phyloP scores from a whole-genome alignment of 352 stramenopile genomes.

The Saprolegnia parasitica region DNA sequence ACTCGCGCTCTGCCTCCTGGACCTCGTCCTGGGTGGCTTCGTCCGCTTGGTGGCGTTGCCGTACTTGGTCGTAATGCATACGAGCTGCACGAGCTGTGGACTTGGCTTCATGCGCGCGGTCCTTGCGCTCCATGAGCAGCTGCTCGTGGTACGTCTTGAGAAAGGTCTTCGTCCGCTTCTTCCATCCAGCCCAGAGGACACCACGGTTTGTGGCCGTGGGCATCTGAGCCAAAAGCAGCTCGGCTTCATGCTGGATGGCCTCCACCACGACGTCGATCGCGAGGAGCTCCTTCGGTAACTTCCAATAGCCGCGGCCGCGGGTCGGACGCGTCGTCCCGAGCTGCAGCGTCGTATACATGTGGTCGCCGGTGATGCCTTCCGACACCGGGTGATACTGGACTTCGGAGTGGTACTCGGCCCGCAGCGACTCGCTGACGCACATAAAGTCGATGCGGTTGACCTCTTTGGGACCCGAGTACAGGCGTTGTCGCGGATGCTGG shows the following conservation, averaged over 20 bases:
- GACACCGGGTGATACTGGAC: too few species aligned
- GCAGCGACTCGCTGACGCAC: neutral
- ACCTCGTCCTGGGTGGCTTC: too few species aligned
- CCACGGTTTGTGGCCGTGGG: neutral
- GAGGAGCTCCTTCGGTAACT: neutral
- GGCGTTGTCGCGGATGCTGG: neutral
- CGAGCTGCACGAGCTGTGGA: neutral
- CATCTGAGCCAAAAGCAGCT: neutral
- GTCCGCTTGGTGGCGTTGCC: too few species aligned
- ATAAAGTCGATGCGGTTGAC: neutral
- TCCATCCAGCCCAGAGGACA: neutral
- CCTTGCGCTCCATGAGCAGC: neutral
- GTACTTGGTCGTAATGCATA: neutral
- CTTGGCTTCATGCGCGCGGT: neutral
- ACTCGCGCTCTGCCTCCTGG: too few species aligned
- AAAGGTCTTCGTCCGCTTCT: neutral
- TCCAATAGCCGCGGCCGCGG: neutral
- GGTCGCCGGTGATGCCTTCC: neutral
- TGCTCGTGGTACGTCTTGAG: neutral
- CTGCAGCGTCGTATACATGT: neutral
- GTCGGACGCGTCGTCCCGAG: neutral
- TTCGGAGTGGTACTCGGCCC: neutral
- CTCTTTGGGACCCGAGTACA: neutral
- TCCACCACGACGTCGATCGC: neutral
- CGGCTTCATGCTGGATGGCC: neutral